Evolutionary conservation across 164 flowering plant species (phyloP).

Genomic region (Vitis rupestris): DNA sequence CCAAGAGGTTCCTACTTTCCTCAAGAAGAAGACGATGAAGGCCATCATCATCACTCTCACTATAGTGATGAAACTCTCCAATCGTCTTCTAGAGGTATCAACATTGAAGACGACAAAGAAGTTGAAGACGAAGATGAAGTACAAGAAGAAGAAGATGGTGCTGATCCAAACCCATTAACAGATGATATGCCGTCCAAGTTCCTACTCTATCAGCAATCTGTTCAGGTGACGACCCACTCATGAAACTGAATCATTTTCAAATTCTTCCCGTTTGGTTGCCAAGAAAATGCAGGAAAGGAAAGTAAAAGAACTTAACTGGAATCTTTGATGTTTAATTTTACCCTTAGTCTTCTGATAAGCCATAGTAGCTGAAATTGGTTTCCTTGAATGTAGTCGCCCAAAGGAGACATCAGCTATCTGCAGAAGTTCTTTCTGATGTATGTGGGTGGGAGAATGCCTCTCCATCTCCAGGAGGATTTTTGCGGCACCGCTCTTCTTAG

Average conservation of each 20-base stretch:
- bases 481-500: slow-evolving; percentile 97
- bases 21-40: slow-evolving; percentile 27
- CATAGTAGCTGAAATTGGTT: neutral
- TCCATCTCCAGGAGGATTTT: slow-evolving; percentile 95
- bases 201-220: slow-evolving; percentile 83
- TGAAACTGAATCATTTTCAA: neutral
- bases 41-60: too few relatives aligned
- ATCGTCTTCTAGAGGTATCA: neutral
- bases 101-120: slow-evolving; percentile 19
- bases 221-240: slow-evolving; percentile 51
- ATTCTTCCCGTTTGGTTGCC: neutral
- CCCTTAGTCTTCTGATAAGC: neutral
- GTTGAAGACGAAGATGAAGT: slow-evolving; percentile 22
- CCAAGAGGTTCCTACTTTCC: slow-evolving; percentile 23
- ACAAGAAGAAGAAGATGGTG: slow-evolving; percentile 15
- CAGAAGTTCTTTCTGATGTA: slow-evolving; percentile 93
- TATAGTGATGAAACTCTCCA: neutral
- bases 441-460: slow-evolving; percentile 83
- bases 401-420: slow-evolving; percentile 93
- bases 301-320: neutral
- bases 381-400: slow-evolving; percentile 62
- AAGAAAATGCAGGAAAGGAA: neutral
- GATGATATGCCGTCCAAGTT: slow-evolving; percentile 64
- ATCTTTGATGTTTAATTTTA: neutral
- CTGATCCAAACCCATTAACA: slow-evolving; percentile 7